Evolutionary conservation across 179 eudicot genomes (phyloP).

Genomic region (Spergularia azorica): DNA sequence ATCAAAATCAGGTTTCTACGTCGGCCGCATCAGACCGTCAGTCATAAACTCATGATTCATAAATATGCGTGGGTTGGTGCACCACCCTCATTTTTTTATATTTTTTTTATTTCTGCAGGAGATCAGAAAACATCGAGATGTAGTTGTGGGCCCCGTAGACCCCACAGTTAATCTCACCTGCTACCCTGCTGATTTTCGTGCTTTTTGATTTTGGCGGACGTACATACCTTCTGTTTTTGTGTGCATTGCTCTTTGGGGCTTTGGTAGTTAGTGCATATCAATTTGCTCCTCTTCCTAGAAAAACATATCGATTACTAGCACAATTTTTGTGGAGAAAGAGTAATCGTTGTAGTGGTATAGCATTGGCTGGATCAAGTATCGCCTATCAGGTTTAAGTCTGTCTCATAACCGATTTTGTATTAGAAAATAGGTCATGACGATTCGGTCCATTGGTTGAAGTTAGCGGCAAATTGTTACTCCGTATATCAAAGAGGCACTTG

Average conservation of each 20-base stretch:
- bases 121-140: background rate
- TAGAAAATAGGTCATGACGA: too few species aligned
- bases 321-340: too few species aligned
- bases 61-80: background rate
- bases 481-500: too few species aligned
- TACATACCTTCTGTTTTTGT: background rate
- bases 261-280: background rate
- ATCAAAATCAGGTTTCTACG: background rate
- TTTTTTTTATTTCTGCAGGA: background rate
- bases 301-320: too few species aligned
- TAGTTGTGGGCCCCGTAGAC: background rate
- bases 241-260: background rate
- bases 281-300: too few species aligned
- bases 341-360: too few species aligned
- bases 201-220: conserved; percentile 13
- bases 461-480: too few species aligned
- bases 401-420: too few species aligned
- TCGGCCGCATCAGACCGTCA: background rate
- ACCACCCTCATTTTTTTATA: background rate
- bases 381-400: too few species aligned
- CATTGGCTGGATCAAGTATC: too few species aligned
- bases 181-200: background rate
- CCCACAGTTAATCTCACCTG: background rate
- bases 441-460: too few species aligned
- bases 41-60: background rate